Evolutionary conservation across 768 basidiomycete species (phyloP).

Genomic region (Boletus reticulatus): DNA sequence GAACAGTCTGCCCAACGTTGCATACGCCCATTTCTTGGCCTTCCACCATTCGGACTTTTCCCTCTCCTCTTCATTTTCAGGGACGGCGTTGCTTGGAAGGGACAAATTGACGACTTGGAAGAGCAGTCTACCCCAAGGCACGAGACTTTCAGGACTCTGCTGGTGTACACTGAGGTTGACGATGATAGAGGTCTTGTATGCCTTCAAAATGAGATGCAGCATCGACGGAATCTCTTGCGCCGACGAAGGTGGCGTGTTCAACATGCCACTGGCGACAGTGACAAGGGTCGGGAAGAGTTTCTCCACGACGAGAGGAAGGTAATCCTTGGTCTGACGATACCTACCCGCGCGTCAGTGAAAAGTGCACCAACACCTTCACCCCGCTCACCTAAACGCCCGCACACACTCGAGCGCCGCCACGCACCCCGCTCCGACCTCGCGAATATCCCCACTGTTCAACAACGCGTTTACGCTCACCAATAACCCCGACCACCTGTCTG

Average conservation of each 20-base stretch:
- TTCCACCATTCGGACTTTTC: slow-evolving; percentile 88
- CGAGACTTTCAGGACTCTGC: slow-evolving; percentile 68
- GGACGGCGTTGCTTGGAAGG: slow-evolving; percentile 62
- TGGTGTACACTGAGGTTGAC: slow-evolving; percentile 71
- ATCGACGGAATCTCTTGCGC: slow-evolving; percentile 77
- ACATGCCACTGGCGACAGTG: slow-evolving; percentile 67
- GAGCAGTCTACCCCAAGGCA: slow-evolving; percentile 85
- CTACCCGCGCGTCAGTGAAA: slow-evolving; percentile 34
- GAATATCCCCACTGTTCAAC: slow-evolving; percentile 59
- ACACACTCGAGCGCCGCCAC: slow-evolving; percentile 76
- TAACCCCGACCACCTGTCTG: slow-evolving; percentile 69
- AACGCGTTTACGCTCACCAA: slow-evolving; percentile 66
- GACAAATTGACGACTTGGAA: slow-evolving; percentile 76
- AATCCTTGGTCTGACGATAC: slow-evolving; percentile 64
- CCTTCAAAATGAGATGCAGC: slow-evolving; percentile 83
- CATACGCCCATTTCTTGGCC: slow-evolving; percentile 91
- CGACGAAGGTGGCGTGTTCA: slow-evolving; percentile 55
- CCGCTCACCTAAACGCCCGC: slow-evolving; percentile 45
- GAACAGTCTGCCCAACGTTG: slow-evolving; percentile 76
- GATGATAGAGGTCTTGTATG: slow-evolving; percentile 82
- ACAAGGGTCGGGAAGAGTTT: slow-evolving; percentile 75
- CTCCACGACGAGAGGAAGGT: slow-evolving; percentile 55
- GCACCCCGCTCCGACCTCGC: slow-evolving; percentile 79
- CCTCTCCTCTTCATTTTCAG: slow-evolving; percentile 70
- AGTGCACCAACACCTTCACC: not conserved